Conservation (phyloP, 208 protist genomes). For the Acanthamoeba triangularis region DNA sequence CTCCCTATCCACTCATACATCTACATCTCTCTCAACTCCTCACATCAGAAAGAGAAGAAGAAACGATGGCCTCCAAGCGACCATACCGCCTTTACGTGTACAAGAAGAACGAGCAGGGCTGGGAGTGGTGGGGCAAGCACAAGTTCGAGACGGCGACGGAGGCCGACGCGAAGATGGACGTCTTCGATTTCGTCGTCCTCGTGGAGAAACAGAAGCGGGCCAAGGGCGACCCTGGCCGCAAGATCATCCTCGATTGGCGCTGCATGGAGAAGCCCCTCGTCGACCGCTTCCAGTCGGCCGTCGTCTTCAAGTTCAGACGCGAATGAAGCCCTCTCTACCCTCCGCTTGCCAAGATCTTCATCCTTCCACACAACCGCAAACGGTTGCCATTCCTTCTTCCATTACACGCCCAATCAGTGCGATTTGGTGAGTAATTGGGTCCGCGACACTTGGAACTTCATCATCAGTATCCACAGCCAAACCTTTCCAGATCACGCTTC, state of each 20-base stretch:
- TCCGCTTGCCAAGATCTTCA: no score
- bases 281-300: neutral
- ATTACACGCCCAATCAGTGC: no score
- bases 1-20: neutral
- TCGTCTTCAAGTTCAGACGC: constrained; percentile 57
- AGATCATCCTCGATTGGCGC: constrained; percentile 54
- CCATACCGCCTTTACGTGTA: constrained; percentile 26
- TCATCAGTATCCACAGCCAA: no score
- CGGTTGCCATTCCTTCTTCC: no score
- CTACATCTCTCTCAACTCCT: neutral
- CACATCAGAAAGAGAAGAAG: neutral
- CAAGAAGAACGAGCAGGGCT: neutral
- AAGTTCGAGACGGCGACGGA: constrained; percentile 17
- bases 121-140: constrained; percentile 43
- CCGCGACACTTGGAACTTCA: no score
- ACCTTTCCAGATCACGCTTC: no score
- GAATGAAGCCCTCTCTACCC: neutral
- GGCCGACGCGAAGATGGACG: constrained; percentile 35
- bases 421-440: no score
- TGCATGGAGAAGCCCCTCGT: constrained; percentile 46
- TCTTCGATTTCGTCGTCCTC: constrained; percentile 22
- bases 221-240: constrained; percentile 12
- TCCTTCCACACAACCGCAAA: no score
- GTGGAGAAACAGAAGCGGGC: constrained; percentile 32
- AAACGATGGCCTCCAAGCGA: constrained; percentile 2